Evolutionary conservation across 495 filamentous ascomycete genomes (phyloP), one percentile per base, ranked within the genome.

Genomic region (Hypoxylon cercidicola): DNA sequence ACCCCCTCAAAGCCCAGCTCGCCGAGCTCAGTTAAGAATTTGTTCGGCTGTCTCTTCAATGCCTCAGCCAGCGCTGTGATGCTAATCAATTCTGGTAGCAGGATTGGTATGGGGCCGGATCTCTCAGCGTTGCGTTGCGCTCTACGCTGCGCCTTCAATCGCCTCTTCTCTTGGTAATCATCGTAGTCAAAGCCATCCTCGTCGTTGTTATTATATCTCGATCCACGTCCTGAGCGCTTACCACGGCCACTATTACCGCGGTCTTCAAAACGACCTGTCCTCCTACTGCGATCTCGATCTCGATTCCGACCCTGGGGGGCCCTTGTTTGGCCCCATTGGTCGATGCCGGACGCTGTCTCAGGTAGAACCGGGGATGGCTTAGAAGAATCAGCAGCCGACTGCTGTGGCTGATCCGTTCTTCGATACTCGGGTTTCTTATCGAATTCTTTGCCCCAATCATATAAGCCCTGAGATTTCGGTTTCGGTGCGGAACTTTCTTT

Each of bases 1-100:
- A 93, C 85, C 34, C 91, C 88, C 62, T 94, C 90, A 68, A 97
- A 99, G 0, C 96, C 96, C 69, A 95, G 77, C 37, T 89, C 79
- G 60, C 86, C 82, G 80, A 99, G 83, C 67, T 92, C 92, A 20
- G 56, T 28, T 10, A 93, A 79, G 63, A 99, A 97, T 13, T 88
- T 79, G 19, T 91, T 84, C 0, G 60, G 62, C 28, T 89, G 85
- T 9, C 96, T 82, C 45, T 86, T 87, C 32, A 99, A 79, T 7
- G 89, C 87, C 48, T 85, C 79, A n/a, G 93, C 92, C 39, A 99
- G 80, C 53, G 95, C 93, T 15, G 85, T 81, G 39, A 97, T 89
- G 65, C 87, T 93, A 75, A 98, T 97, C 64, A 91, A 94, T 66
- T 97, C 92, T 0, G 96, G 96, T 0, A 99, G 81, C 40, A 90